Evolutionary conservation across 2,329 filamentous ascomycete genomes (phyloP).

Genomic region (Gnomoniopsis smithogilvyi): DNA sequence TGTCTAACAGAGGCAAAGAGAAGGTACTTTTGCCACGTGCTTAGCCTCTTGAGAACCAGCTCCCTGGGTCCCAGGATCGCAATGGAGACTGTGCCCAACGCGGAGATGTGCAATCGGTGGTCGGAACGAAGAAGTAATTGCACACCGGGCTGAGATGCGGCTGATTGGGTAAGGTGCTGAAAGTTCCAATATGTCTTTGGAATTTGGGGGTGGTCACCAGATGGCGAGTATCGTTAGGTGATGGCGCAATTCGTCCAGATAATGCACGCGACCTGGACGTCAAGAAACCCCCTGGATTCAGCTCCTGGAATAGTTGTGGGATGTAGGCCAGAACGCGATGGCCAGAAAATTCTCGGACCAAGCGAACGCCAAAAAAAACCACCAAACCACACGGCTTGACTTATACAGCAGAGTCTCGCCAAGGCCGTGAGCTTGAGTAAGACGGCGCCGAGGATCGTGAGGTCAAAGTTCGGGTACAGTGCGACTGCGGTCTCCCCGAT

Average conservation of each 20-base stretch:
- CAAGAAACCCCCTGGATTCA: background rate
- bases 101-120: slow-evolving; percentile 8
- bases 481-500: slow-evolving; percentile 1
- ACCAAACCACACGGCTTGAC: no score
- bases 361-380: no score
- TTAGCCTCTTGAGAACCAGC: slow-evolving; percentile 7
- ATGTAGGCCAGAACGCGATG: slow-evolving; percentile 1
- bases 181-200: background rate
- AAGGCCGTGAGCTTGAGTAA: background rate
- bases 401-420: background rate
- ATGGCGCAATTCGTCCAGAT: slow-evolving; percentile 17
- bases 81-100: background rate
- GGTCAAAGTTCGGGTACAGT: background rate
- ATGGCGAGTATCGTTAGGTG: slow-evolving; percentile 15
- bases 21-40: slow-evolving; percentile 6
- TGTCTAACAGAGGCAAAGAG: background rate
- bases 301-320: background rate
- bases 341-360: background rate
- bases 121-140: slow-evolving; percentile 3
- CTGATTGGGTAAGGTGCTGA: slow-evolving; percentile 8
- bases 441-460: background rate
- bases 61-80: slow-evolving; percentile 1
- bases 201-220: background rate
- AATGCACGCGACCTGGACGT: background rate
- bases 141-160: background rate